These are phyloP conservation scores for Wickerhamomyces pijperi DNA, from an alignment of 805 yeast species.

Conservation along the genomic window DNA sequence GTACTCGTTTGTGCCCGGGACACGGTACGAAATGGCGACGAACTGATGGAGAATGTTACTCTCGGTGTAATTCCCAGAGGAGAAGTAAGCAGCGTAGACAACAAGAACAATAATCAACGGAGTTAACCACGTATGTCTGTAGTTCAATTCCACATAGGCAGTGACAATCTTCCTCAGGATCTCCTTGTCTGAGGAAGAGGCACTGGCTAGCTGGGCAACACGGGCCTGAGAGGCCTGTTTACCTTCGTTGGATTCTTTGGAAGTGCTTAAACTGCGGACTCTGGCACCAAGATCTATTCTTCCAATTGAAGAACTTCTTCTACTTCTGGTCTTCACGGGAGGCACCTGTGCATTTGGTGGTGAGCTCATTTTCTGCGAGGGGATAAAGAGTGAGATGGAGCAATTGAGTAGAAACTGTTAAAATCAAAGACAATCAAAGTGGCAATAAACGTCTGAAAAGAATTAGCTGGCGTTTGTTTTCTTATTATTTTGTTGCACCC, in stretches of 20 bases:
- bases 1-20: slow-evolving; percentile 54
- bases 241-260: slow-evolving; percentile 35
- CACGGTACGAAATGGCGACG: slow-evolving; percentile 52
- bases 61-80: slow-evolving; percentile 46
- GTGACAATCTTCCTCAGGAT: slow-evolving; percentile 43
- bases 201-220: slow-evolving; percentile 20
- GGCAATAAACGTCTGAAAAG: too few relatives aligned
- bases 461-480: too few relatives aligned
- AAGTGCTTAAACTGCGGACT: slow-evolving; percentile 58
- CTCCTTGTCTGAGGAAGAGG: slow-evolving; percentile 35
- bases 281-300: slow-evolving; percentile 61
- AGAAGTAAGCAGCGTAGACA: slow-evolving; percentile 32
- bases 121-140: slow-evolving; percentile 58
- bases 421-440: too few relatives aligned
- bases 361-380: too few relatives aligned
- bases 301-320: slow-evolving; percentile 66
- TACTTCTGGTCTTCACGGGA: slow-evolving; percentile 14
- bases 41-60: slow-evolving; percentile 55
- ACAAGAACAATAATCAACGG: slow-evolving; percentile 41
- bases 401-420: too few relatives aligned
- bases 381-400: too few relatives aligned
- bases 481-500: too few relatives aligned
- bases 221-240: slow-evolving; percentile 28
- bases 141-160: slow-evolving; percentile 46
- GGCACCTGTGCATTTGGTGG: too few relatives aligned